These are phyloP conservation scores for Neobulgaria alba DNA, from an alignment of 2,329 filamentous ascomycete species.

Conservation along the genomic window DNA sequence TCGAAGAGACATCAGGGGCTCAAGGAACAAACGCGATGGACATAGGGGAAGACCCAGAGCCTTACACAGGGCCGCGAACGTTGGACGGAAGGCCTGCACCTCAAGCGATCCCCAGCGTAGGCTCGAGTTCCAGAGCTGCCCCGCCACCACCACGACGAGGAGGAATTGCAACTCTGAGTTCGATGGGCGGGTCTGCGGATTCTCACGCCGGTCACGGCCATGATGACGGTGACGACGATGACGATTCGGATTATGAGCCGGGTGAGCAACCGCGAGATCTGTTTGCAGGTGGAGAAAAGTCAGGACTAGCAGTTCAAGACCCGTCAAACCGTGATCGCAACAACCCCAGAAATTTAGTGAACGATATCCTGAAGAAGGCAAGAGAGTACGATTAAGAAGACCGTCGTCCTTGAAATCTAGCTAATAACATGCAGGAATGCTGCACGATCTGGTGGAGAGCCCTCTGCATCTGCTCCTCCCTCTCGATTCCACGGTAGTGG, in stretches of 20 bases:
- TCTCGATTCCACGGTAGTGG: conserved; percentile 60
- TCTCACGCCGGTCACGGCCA: conserved; percentile 40
- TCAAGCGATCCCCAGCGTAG: conserved; percentile 27
- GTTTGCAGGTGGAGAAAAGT: conserved; percentile 82
- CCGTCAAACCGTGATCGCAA: conserved; percentile 36
- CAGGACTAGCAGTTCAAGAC: conserved; percentile 59
- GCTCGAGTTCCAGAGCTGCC: conserved; percentile 18
- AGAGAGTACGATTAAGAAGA: conserved; percentile 49
- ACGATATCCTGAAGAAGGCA: conserved; percentile 56
- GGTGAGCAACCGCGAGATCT: conserved; percentile 57
- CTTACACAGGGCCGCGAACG: conserved; percentile 53
- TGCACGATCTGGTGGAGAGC: conserved; percentile 45
- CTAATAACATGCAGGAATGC: conserved; percentile 42
- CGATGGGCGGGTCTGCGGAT: conserved; percentile 31
- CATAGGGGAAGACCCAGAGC: conserved; percentile 34
- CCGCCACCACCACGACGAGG: conserved; percentile 23
- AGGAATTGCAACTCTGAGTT: conserved; percentile 53
- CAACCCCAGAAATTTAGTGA: conserved; percentile 48
- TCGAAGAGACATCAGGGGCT: conserved; percentile 43
- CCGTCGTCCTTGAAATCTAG: background rate
- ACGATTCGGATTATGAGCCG: conserved; percentile 45
- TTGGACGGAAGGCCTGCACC: conserved; percentile 53
- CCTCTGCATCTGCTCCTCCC: conserved; percentile 39
- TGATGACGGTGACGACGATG: conserved; percentile 51
- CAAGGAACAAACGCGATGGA: conserved; percentile 16